Percentiles rank a stretch among this genome's conserved stretches.
Evolutionary conservation across 306 rosid genomes (phyloP).

Genomic region (Lagenaria siceraria): DNA sequence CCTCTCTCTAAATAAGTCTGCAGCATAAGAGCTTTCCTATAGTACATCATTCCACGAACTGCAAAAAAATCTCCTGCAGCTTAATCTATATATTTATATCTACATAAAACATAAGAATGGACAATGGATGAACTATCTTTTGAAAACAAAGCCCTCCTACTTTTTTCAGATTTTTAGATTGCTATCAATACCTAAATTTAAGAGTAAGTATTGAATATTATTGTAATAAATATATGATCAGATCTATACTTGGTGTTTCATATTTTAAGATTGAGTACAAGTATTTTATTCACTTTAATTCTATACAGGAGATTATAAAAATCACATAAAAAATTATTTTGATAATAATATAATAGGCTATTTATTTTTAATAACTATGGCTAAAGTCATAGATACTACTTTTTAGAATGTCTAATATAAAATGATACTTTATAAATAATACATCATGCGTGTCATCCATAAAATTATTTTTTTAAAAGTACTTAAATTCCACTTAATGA

Average conservation of each 20-base stretch:
- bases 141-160: too few species aligned
- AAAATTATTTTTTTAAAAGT: too few species aligned
- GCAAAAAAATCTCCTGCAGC: conserved; percentile 6
- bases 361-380: background rate
- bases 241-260: background rate
- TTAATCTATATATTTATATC: background rate
- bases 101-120: background rate
- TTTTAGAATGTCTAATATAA: too few species aligned
- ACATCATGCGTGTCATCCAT: too few species aligned
- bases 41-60: conserved; percentile 99
- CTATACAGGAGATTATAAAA: background rate
- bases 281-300: background rate
- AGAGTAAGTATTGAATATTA: background rate
- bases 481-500: too few species aligned
- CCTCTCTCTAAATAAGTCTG: conserved; percentile 79
- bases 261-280: background rate
- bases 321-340: background rate
- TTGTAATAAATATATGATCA: background rate
- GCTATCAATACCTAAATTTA: background rate
- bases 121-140: too few species aligned
- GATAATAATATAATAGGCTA: background rate
- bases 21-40: conserved; percentile 90
- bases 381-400: too few species aligned
- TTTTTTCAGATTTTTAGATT: too few species aligned
- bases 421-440: too few species aligned